Base-by-base conservation (phyloP, 306 rosid species). In the Vigna radiata region DNA sequence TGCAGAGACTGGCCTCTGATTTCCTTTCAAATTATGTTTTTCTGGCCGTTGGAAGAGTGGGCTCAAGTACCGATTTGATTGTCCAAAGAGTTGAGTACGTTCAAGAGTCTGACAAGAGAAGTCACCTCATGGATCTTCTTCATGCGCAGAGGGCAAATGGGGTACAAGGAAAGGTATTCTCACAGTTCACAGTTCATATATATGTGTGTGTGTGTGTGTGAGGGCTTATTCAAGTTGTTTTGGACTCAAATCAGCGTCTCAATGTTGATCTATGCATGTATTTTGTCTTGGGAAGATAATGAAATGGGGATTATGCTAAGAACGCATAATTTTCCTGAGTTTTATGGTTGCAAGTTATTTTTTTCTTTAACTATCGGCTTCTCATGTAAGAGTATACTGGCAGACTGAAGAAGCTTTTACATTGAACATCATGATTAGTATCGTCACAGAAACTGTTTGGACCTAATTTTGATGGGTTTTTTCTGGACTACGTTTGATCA, bases 121-220 rank as follows among this genome's bases (percentile, higher is more conserved):
- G 99, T 82, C 99, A 95, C 82, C 96, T 95, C 31, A 90, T 95
- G 97, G 99, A 95, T 85, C 99, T 95, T 83, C 99, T 95, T 75
- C 99, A 95, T 85, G 99, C 99, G 16, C 99, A 92, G 72, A 89
- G 93, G 89, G 92, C 89, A 58, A 92, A 90, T 85, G 97, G 97
- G 53, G 82, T 66, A 33, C 97, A 92, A 58, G 92, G 85, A 80
- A 95, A 95, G 99, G 99, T 95, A 88, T 41, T 75, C 49, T 85
- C 71, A 37, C 43, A 36, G 44, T 59, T 86, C 62, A 3, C n/a
- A n/a, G n/a, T n/a, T n/a, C n/a, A n/a, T n/a, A n/a, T n/a, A n/a
- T n/a, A n/a, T n/a, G n/a, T n/a, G n/a, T n/a, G n/a, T n/a, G n/a
- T n/a, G n/a, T n/a, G n/a, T n/a, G n/a, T n/a, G n/a, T n/a, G 55